A percentile compares a stretch with the other conserved stretches of the same genome.
Evolutionary conservation across 805 yeast species (phyloP).

Genomic region (Metschnikowia proteae): DNA sequence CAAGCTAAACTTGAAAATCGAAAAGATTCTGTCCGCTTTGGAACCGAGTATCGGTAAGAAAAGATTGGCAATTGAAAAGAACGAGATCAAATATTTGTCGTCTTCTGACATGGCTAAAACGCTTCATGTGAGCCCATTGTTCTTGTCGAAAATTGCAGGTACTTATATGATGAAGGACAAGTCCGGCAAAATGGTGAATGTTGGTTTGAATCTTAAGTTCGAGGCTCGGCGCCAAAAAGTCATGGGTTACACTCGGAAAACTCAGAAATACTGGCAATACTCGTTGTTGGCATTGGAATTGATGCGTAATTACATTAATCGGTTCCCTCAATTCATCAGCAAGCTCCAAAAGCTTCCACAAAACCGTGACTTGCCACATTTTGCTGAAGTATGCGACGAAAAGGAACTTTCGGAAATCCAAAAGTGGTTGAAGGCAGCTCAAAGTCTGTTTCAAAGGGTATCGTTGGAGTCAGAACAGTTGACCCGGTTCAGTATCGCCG

Average conservation of each 20-base stretch:
- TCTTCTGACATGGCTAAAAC: conserved; percentile 60
- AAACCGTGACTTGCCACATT: conserved; percentile 35
- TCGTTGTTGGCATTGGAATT: conserved; percentile 70
- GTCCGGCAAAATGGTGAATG: conserved; percentile 45
- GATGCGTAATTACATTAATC: conserved; percentile 53
- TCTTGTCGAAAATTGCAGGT: conserved; percentile 76
- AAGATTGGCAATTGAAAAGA: conserved; percentile 55
- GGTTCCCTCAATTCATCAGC: conserved; percentile 61
- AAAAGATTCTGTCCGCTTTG: conserved; percentile 32
- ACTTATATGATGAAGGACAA: conserved; percentile 57
- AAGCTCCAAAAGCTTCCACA: conserved; percentile 23
- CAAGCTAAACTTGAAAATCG: conserved; percentile 49
- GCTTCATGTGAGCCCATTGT: conserved; percentile 55
- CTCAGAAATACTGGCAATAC: conserved; percentile 69
- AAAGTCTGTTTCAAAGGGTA: conserved; percentile 52
- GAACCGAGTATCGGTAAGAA: conserved; percentile 67
- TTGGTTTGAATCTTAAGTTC: conserved; percentile 83
- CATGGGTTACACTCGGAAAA: conserved; percentile 76
- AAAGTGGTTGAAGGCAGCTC: conserved; percentile 49
- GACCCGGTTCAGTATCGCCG: conserved; percentile 58
- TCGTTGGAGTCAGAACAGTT: conserved; percentile 76
- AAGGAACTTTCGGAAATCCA: conserved; percentile 42
- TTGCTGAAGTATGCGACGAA: conserved; percentile 34
- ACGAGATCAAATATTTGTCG: conserved; percentile 57
- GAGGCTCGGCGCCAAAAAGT: conserved; percentile 79